Percentiles rank a stretch among this genome's conserved stretches.
Evolutionary conservation across 2,329 filamentous ascomycete species (phyloP).

Genomic region (Fusarium coicis): DNA sequence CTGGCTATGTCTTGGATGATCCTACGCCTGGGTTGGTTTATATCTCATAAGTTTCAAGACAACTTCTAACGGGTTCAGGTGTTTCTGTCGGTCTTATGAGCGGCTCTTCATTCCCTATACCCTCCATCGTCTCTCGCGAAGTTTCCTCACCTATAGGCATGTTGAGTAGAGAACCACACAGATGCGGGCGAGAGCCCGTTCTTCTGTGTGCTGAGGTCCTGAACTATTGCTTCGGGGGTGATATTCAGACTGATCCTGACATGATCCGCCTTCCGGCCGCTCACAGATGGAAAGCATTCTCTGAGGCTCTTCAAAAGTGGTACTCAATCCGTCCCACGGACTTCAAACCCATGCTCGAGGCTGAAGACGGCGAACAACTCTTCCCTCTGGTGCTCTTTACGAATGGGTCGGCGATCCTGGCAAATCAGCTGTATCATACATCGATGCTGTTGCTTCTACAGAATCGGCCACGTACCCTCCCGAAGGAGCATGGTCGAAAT

Average conservation of each 20-base stretch:
- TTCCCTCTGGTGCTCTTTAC: conserved; percentile 53
- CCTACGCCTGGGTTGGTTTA: conserved; percentile 42
- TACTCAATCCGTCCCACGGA: conserved; percentile 47
- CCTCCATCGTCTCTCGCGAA: conserved; percentile 33
- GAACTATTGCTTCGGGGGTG: conserved; percentile 44
- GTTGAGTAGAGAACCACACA: conserved; percentile 33
- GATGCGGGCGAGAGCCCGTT: conserved; percentile 43
- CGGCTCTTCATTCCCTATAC: conserved; percentile 40
- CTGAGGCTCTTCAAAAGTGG: conserved; percentile 48
- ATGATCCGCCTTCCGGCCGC: conserved; percentile 31
- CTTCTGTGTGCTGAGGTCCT: conserved; percentile 50
- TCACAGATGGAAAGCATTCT: conserved; percentile 46
- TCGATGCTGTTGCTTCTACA: conserved; percentile 64
- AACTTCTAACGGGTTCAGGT: conserved; percentile 30
- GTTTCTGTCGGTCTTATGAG: conserved; percentile 46
- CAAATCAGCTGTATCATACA: conserved; percentile 67
- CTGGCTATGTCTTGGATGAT: conserved; percentile 41
- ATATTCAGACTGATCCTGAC: conserved; percentile 19
- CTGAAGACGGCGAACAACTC: conserved; percentile 44
- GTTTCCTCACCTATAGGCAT: conserved; percentile 32
- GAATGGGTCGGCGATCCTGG: conserved; percentile 55
- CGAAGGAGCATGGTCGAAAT: conserved; percentile 45
- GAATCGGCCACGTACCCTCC: conserved; percentile 58
- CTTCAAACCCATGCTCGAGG: conserved; percentile 50
- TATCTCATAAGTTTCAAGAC: not conserved